These are phyloP conservation scores for Lagenaria siceraria DNA, from an alignment of 306 rosid genomes.

Conservation along the genomic window DNA sequence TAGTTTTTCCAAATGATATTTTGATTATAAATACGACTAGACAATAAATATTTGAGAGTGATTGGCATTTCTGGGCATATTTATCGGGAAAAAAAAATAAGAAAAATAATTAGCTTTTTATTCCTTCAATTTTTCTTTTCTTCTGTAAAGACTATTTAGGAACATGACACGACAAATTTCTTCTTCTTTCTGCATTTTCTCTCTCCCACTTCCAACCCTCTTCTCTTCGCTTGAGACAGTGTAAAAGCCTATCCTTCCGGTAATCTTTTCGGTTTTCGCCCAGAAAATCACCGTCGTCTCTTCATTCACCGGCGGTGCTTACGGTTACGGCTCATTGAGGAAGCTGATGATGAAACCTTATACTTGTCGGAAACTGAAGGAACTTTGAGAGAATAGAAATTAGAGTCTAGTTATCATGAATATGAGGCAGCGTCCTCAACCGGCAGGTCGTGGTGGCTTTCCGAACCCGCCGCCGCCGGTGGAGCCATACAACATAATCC, in stretches of 20 bases:
- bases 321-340: not conserved
- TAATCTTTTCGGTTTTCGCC: not conserved
- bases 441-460: not conserved
- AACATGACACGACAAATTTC: not conserved
- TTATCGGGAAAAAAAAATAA: not conserved
- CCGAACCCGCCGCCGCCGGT: constrained; percentile 7
- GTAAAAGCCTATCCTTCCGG: not conserved
- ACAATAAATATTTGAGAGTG: not conserved
- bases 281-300: not conserved
- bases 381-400: not conserved
- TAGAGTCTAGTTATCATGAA: not conserved
- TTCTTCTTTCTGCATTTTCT: not conserved
- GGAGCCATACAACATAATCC: constrained; percentile 64
- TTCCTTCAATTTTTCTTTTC: not conserved
- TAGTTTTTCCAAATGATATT: no score
- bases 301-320: not conserved
- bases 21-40: not conserved
- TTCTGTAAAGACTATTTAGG: not conserved
- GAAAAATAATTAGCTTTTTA: not conserved
- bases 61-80: not conserved
- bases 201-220: not conserved
- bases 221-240: not conserved
- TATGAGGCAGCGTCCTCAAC: constrained; percentile 12
- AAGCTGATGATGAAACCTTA: not conserved
- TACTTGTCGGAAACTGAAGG: not conserved